Base-by-base conservation (phyloP, 257 asterid species). In the Solanum virginianum region DNA sequence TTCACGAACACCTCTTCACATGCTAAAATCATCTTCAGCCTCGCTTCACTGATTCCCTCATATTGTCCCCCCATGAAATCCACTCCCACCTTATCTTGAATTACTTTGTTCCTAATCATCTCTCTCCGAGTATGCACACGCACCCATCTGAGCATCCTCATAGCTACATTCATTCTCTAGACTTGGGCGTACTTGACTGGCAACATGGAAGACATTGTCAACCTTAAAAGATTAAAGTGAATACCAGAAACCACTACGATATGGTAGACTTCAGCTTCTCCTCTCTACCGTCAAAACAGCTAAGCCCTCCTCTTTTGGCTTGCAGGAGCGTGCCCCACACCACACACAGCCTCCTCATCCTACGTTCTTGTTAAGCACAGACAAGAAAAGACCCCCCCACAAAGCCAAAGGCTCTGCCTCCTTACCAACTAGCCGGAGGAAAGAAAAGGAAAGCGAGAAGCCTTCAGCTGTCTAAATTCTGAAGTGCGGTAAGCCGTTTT, bases 131-230 rank as follows among this genome's bases (percentile, higher is more conserved):
- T 20, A 59, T 20, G 1, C 14, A 26, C 14, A 59, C 65, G 9
- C 26, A 59, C 65, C 65, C 0, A 20, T 59, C 65, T 22, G 7
- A 10, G n/a, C 65, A 59, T 59, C 65, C 65, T 59, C 7, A 59
- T 59, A 59, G 65, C 65, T 59, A 59, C 65, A 59, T 59, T 9
- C 29, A 59, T 59, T 13, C 20, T 20, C 14, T 59, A 12, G 26
- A 59, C 29, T 1, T 59, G 13, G 65, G 29, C 6, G n/a, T 59
- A 20, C 65, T 59, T 59, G 29, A 20, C 65, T 0, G 14, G 65
- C 80, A 85, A 85, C 82, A 85, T 75, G 80, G 85, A 55, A 83
- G 77, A 41, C 81, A 74, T 88, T 80, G 77, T 87, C 84, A 92
- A 86, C 87, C 24, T 79, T 57, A 65, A 20, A 63, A 24, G 59